Evolutionary conservation across 2,329 filamentous ascomycete species (phyloP), one percentile per base, ranked within the genome.

Genomic region (Alternaria incomplexa): DNA sequence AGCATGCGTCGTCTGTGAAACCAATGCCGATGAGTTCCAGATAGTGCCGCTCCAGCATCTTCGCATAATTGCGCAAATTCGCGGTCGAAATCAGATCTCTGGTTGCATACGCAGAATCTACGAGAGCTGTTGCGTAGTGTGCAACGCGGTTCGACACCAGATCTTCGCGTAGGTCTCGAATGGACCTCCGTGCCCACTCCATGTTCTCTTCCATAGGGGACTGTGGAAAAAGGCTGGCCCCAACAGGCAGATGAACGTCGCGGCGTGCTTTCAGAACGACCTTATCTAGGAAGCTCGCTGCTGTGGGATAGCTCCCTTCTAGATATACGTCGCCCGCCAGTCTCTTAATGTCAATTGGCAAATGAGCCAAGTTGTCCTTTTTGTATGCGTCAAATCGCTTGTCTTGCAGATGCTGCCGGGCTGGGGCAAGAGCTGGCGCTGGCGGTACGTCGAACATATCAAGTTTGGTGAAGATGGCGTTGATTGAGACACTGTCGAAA

Each of bases 181-280:
- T 52, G 23, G 51, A 54, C 23, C 30, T 63, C 17, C 61, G 59
- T 10, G 56, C 56, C 10, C 26, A 43, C 11, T 61, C 63, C 12
- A 47, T 57, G 10, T 53, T 55, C 12, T 36, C 51, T 17, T 63
- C 53, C 11, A 53, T 25, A 5, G 28, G n/a, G 3, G 15, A 36
- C 13, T 64, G 55, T 4, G 58, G 62, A 20, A 65, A 48, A 7
- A 65, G 17, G 26, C 57, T 61, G 32, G 53, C 43, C 8, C 62
- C 56, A 7, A 65, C 15, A 8, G 46, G 32, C 13, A 62, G 23
- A 25, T 65, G 62, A 5, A 67, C 28, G n/a, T 69, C 56, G 26
- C 56, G 58, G 11, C 32, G 50, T 26, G 56, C 51, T 28, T 61
- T 65, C 13, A 50, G 12, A n/a, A 50, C 46, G 4, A 68, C 10